Conservation (phyloP, 306 rosid species). For the Prunus persica region DNA sequence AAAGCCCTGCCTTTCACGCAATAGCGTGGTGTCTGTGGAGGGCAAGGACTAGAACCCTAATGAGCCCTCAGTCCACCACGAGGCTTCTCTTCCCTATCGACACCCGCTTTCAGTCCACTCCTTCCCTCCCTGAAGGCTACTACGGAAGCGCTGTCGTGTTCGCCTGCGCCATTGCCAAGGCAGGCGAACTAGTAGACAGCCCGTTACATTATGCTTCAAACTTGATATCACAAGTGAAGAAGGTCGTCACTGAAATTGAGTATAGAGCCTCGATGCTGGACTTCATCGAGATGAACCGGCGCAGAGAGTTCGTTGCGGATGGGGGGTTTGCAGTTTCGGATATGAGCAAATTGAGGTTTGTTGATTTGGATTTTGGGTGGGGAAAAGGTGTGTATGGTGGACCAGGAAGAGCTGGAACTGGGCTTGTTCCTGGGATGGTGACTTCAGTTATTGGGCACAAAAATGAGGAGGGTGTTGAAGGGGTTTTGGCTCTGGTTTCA, state of each 20-base stretch:
- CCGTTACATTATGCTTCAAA: conserved; percentile 9
- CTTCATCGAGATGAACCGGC: conserved; percentile 20
- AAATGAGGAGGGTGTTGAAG: conserved; percentile 23
- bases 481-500: conserved; percentile 27
- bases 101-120: conserved; percentile 9
- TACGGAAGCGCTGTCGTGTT: conserved; percentile 23
- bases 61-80: neutral
- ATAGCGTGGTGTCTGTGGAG: conserved; percentile 19
- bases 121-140: conserved; percentile 13
- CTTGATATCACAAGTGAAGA: conserved; percentile 21
- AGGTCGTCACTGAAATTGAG: neutral
- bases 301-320: conserved; percentile 15
- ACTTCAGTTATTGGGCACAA: conserved; percentile 14
- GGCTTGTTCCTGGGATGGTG: conserved; percentile 25
- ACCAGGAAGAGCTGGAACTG: conserved; percentile 26
- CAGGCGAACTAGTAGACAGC: neutral
- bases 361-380: conserved; percentile 15
- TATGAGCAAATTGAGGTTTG: conserved; percentile 20
- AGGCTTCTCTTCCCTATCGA: conserved; percentile 27
- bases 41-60: conserved; percentile 21
- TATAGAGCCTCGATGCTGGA: conserved; percentile 27
- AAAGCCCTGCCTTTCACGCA: conserved; percentile 16
- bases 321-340: conserved; percentile 26
- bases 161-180: conserved; percentile 16
- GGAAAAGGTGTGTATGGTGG: conserved; percentile 15